Evolutionary conservation across 306 rosid genomes (phyloP), one percentile per base, ranked within the genome.

Genomic region (Castanea crenata): DNA sequence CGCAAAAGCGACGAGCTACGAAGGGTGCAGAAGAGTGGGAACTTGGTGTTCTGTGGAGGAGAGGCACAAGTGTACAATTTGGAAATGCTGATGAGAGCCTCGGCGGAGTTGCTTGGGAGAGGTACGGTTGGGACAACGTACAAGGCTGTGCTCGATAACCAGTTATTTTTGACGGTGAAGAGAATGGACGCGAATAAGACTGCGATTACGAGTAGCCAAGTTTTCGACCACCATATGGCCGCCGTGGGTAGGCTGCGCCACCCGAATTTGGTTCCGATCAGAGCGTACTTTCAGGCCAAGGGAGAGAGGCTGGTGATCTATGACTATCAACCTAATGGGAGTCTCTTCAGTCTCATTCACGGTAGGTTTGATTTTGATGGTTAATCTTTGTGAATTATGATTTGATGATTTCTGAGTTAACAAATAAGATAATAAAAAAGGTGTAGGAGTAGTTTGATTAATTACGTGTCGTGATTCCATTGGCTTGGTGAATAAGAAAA

Each of bases 31-130:
- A 81, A 79, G 85, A 92, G 92, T 34, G 94, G 94, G 62, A 84
- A 78, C 73, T 78, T 94, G 75, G 84, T 91, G 82, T 92, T 94
- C 85, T 86, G 91, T 69, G 79, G 82, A 6, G 95, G 97, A 44
- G 95, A 94, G 86, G 82, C 78, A 12, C 89, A 81, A 71, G 44
- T 81, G 16, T 94, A 91, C 71, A 89, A 86, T 61, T 74, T 92
- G 88, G 97, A 94, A 73, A 91, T 88, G 88, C 78, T 94, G 54
- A 94, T 94, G 99, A 81, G 89, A 38, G 99, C 92, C 6, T 92
- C 99, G 57, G 99, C 99, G 23, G 99, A 94, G 91, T 81, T 94
- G 35, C 85, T 94, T 1, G 99, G 97, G 1, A 88, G 97, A 55
- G 99, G 99, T 20, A 86, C 85, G 6, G 82, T 89, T 13, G 99